Percentiles rank a stretch among this genome's conserved stretches.
phyloP scores from a whole-genome alignment of 2,329 filamentous ascomycete species.

The Alternaria arbusti region DNA sequence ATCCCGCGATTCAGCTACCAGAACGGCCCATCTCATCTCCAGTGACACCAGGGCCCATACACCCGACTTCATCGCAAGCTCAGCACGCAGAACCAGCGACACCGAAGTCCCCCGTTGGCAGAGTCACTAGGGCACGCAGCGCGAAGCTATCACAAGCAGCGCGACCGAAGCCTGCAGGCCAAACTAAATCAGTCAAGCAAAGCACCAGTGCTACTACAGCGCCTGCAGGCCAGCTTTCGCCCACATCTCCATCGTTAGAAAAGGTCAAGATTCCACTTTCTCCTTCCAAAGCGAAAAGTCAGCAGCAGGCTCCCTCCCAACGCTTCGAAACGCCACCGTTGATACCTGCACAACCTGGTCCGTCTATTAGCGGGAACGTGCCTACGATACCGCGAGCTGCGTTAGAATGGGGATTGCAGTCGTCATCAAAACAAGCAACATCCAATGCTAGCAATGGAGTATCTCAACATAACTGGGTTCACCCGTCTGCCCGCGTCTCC shows the following conservation, averaged over 20 bases:
- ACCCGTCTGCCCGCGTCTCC: background rate
- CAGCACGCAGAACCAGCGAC: background rate
- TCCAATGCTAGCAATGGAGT: background rate
- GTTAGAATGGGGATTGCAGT: background rate
- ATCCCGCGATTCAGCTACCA: background rate
- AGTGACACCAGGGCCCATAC: background rate
- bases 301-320: background rate
- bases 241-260: background rate
- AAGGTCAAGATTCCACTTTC: too few relatives aligned
- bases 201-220: background rate
- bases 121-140: background rate
- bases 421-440: background rate
- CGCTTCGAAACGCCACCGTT: background rate
- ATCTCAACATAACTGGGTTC: background rate
- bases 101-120: background rate
- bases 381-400: background rate
- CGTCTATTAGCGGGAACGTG: background rate
- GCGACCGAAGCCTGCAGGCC: background rate
- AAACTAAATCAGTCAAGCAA: background rate
- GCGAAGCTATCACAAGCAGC: background rate
- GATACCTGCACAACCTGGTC: background rate
- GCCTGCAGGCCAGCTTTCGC: too few relatives aligned
- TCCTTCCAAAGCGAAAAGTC: background rate
- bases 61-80: background rate
- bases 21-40: background rate